A percentile compares a stretch with the other conserved stretches of the same genome.
phyloP scores from a whole-genome alignment of 106 monocot species.

The Amphibolis antarctica region DNA sequence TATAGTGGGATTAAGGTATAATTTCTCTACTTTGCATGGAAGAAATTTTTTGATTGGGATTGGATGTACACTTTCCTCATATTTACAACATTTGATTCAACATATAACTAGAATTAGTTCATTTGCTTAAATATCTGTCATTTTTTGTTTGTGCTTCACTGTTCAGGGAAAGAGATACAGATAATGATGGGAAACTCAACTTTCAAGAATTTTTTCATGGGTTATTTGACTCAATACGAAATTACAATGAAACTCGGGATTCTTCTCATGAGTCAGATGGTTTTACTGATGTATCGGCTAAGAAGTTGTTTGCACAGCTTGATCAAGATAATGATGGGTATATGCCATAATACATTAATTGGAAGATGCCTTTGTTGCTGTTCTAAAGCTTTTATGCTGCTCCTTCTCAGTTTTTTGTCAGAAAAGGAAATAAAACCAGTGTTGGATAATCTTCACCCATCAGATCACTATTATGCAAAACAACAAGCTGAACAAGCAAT shows the following conservation, averaged over 20 bases:
- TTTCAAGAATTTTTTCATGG: slow-evolving; percentile 77
- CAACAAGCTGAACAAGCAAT: slow-evolving; percentile 74
- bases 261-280: slow-evolving; percentile 27
- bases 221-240: slow-evolving; percentile 59
- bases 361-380: too few species aligned
- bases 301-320: slow-evolving; percentile 55
- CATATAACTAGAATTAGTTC: too few species aligned
- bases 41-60: too few species aligned
- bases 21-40: too few species aligned
- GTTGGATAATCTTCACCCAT: slow-evolving; percentile 64
- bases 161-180: slow-evolving; percentile 67
- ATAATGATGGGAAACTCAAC: slow-evolving; percentile 78
- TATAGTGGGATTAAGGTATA: too few species aligned
- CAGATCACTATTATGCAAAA: slow-evolving; percentile 77
- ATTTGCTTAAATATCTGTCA: neutral
- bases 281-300: slow-evolving; percentile 35
- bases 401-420: slow-evolving; percentile 46
- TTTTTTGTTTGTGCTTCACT: neutral
- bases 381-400: neutral
- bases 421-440: slow-evolving; percentile 61
- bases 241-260: slow-evolving; percentile 35
- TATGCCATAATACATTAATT: neutral
- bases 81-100: too few species aligned
- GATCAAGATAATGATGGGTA: slow-evolving; percentile 79
- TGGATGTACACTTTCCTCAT: too few species aligned